Percentiles rank a stretch among this genome's conserved stretches.
Evolutionary conservation across 225 moss, liverwort and hornwort genomes (phyloP).

Genomic region (Sphagnum tenellum): DNA sequence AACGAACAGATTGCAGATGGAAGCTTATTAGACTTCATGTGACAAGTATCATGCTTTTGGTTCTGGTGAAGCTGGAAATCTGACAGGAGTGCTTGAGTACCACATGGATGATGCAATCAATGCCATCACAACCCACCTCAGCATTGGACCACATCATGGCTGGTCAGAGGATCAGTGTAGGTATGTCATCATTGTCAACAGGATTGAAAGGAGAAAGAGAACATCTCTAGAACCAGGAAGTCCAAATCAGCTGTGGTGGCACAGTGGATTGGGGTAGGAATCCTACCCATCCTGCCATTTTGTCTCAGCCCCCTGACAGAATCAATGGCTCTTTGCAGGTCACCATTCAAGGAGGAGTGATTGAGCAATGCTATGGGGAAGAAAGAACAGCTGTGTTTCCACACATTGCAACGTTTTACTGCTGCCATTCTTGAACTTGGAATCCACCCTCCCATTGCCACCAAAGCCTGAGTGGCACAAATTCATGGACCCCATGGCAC

Average conservation of each 20-base stretch:
- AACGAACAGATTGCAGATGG: slow-evolving; percentile 40
- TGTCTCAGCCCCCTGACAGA: slow-evolving; percentile 51
- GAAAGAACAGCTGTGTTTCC: slow-evolving; percentile 40
- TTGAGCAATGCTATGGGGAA: slow-evolving; percentile 47
- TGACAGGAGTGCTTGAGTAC: slow-evolving; percentile 41
- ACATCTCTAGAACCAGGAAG: too few species aligned
- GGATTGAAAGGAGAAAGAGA: too few species aligned
- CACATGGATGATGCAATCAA: slow-evolving; percentile 44
- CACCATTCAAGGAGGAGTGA: slow-evolving; percentile 44
- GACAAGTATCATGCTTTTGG: slow-evolving; percentile 52
- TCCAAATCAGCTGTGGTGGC: slow-evolving; percentile 27
- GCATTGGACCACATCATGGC: slow-evolving; percentile 34
- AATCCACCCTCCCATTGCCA: slow-evolving; percentile 35
- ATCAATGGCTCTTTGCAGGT: slow-evolving; percentile 48
- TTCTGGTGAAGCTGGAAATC: slow-evolving; percentile 45
- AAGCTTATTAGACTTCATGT: slow-evolving; percentile 43
- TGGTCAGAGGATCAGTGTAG: slow-evolving; percentile 31
- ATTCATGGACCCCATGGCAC: slow-evolving; percentile 40
- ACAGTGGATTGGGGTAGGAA: slow-evolving; percentile 48
- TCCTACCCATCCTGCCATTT: slow-evolving; percentile 48
- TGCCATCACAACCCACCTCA: slow-evolving; percentile 40
- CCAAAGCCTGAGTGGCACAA: slow-evolving; percentile 38
- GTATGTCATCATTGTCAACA: slow-evolving; percentile 11
- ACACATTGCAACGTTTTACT: slow-evolving; percentile 47
- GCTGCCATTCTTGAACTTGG: slow-evolving; percentile 45